These are phyloP conservation scores for Capsicum rhomboideum DNA, from an alignment of 257 asterid genomes.

Conservation along the genomic window DNA sequence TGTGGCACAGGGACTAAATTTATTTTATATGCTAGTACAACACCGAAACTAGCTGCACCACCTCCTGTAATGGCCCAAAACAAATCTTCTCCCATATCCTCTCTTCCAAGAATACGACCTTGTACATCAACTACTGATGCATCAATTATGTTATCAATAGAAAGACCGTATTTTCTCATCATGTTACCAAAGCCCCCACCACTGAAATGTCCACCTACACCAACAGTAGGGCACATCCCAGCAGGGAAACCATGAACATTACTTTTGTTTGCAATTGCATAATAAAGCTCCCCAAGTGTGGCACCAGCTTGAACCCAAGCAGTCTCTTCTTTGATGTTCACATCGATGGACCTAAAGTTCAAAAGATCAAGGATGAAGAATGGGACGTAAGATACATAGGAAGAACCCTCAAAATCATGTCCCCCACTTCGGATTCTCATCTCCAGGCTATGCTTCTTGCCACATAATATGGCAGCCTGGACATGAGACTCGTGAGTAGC, in stretches of 20 bases:
- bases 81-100: background rate
- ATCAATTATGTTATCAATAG: background rate
- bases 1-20: background rate
- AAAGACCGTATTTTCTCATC: background rate
- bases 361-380: background rate
- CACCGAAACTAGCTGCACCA: background rate
- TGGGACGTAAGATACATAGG: background rate
- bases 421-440: background rate
- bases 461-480: background rate
- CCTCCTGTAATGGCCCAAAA: background rate
- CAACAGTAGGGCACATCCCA: background rate
- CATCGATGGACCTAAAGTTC: background rate
- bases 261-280: too few relatives aligned
- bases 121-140: background rate
- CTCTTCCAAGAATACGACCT: background rate
- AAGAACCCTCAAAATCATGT: background rate
- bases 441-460: background rate
- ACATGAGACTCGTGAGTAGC: background rate
- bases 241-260: background rate
- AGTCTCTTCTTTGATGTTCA: background rate
- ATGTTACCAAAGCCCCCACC: background rate
- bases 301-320: too few relatives aligned
- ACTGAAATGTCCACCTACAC: background rate
- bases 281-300: too few relatives aligned
- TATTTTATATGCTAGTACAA: background rate